These are phyloP conservation scores for Fraxinus sp. DNA, from an alignment of 305 asterid genomes.

Conservation along the genomic window DNA sequence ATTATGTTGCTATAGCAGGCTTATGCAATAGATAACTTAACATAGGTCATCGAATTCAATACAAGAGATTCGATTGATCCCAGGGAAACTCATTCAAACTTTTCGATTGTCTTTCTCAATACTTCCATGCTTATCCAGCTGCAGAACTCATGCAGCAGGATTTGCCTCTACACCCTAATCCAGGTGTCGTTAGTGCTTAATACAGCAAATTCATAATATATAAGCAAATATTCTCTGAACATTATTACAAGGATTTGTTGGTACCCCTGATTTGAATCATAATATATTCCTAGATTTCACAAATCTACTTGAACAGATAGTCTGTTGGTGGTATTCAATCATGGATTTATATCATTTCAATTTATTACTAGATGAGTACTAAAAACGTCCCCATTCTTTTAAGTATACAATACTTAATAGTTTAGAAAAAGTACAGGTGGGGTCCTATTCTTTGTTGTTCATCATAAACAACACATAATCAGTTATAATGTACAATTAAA, in stretches of 20 bases:
- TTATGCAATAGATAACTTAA: conserved; percentile 6
- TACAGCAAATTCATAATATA: not conserved
- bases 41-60: not conserved
- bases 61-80: not conserved
- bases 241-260: not conserved
- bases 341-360: not conserved
- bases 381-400: not conserved
- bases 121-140: conserved; percentile 10
- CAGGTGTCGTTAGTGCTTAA: not conserved
- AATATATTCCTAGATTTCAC: conserved; percentile 5
- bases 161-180: conserved; percentile 5
- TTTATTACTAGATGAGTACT: not conserved
- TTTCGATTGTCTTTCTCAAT: conserved; percentile 20
- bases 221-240: not conserved
- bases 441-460: conserved; percentile 9
- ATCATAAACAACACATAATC: not conserved
- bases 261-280: not conserved
- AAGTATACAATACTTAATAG: not conserved
- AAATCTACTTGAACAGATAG: conserved; percentile 6
- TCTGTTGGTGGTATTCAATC: conserved; percentile 13
- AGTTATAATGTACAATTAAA: not conserved
- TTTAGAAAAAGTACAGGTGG: not conserved
- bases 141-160: not conserved
- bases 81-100: conserved; percentile 21
- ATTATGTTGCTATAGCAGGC: not conserved